Evolutionary conservation across 495 filamentous ascomycete genomes (phyloP).

Genomic region (Chlorociboria aeruginascens): DNA sequence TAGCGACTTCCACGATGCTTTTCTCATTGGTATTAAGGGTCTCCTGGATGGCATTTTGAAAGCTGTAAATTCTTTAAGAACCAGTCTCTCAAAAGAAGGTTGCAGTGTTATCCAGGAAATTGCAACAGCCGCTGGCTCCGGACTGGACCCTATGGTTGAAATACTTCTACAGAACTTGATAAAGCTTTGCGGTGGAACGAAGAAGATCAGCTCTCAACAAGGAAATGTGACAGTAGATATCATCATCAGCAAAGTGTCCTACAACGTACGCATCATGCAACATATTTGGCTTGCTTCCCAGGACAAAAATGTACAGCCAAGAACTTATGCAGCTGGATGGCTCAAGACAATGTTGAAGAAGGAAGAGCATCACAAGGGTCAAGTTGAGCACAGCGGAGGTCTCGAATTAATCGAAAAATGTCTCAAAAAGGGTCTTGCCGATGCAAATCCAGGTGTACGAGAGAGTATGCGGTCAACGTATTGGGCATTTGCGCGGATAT

Average conservation of each 20-base stretch:
- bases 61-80: slow-evolving; percentile 72
- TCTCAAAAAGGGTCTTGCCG: slow-evolving; percentile 71
- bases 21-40: slow-evolving; percentile 54
- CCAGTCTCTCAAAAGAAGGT: slow-evolving; percentile 76
- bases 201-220: slow-evolving; percentile 76
- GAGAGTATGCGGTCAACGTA: slow-evolving; percentile 74
- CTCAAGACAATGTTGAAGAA: slow-evolving; percentile 67
- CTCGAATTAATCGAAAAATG: slow-evolving; percentile 76
- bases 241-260: slow-evolving; percentile 67
- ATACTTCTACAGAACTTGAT: slow-evolving; percentile 79
- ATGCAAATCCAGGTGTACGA: slow-evolving; percentile 78
- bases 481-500: slow-evolving; percentile 67
- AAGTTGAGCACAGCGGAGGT: slow-evolving; percentile 73
- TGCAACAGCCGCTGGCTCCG: slow-evolving; percentile 60
- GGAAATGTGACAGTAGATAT: slow-evolving; percentile 65
- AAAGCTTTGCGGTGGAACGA: slow-evolving; percentile 75
- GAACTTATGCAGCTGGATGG: slow-evolving; percentile 72
- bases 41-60: slow-evolving; percentile 86
- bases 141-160: slow-evolving; percentile 81
- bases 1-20: slow-evolving; percentile 58
- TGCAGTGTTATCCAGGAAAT: slow-evolving; percentile 80
- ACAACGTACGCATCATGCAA: slow-evolving; percentile 65
- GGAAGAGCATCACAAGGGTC: slow-evolving; percentile 64
- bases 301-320: slow-evolving; percentile 84
- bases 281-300: slow-evolving; percentile 68